These are phyloP conservation scores for Penicillium riverlandense DNA, from an alignment of 495 filamentous ascomycete species.

Conservation along the genomic window DNA sequence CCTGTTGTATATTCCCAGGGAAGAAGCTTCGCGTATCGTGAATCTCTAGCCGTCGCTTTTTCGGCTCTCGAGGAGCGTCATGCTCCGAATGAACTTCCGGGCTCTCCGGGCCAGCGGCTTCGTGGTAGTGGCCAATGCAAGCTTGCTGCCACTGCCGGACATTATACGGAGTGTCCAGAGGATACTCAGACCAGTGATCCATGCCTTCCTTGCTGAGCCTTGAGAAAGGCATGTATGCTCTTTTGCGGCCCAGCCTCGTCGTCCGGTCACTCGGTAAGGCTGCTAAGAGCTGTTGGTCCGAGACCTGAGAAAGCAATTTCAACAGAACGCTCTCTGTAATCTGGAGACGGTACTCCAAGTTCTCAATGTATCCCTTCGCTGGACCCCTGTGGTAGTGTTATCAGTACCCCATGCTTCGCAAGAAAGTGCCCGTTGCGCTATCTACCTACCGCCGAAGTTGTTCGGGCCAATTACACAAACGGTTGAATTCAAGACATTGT, in stretches of 20 bases:
- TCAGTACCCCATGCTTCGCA: not conserved
- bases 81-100: too few species aligned
- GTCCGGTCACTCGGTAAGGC: constrained; percentile 3
- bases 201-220: constrained; percentile 23
- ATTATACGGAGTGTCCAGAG: constrained; percentile 23
- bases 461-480: constrained; percentile 33
- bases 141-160: constrained; percentile 32
- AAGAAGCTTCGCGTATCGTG: too few species aligned
- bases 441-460: constrained; percentile 28
- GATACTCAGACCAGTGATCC: constrained; percentile 29
- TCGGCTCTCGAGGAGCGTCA: too few species aligned
- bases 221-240: constrained; percentile 13
- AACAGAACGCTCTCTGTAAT: constrained; percentile 29
- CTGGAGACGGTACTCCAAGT: constrained; percentile 30
- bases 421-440: not conserved
- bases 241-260: not conserved
- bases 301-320: constrained; percentile 21
- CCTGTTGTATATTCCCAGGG: too few species aligned
- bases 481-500: constrained; percentile 29
- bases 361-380: constrained; percentile 34
- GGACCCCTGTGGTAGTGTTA: constrained; percentile 18
- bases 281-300: constrained; percentile 20
- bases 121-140: constrained; percentile 1
- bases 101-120: too few species aligned
- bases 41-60: too few species aligned